Evolutionary conservation across 1,284 basidiomycete genomes (phyloP).

Genomic region (Papiliotrema terrestris): DNA sequence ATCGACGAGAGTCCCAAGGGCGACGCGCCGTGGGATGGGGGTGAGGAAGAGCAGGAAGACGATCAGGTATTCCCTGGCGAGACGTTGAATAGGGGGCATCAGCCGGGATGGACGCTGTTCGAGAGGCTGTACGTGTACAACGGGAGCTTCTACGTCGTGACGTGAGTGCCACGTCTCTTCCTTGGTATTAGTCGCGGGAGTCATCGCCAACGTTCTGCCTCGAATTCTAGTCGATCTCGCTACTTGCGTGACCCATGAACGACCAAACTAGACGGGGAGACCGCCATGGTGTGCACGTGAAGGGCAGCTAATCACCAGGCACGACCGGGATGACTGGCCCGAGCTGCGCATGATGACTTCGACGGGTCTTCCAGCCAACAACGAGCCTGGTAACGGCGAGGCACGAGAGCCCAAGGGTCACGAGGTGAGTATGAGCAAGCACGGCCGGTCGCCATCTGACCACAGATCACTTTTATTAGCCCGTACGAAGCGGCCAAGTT

Average conservation of each 20-base stretch:
- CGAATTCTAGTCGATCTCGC: no score
- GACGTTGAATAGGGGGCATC: conserved; percentile 31
- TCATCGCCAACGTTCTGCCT: no score
- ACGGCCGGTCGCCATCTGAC: not conserved
- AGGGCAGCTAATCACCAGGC: conserved; percentile 14
- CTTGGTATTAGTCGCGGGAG: no score
- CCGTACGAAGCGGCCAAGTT: conserved; percentile 59
- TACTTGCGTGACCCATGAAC: not conserved
- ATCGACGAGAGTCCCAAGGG: not conserved
- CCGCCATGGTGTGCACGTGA: not conserved
- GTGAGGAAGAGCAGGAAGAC: conserved; percentile 22
- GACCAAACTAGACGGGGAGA: not conserved
- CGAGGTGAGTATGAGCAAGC: conserved; percentile 53
- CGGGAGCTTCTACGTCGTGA: conserved; percentile 65
- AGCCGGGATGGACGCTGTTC: conserved; percentile 46
- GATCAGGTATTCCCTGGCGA: conserved; percentile 26
- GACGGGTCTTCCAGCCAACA: conserved; percentile 59
- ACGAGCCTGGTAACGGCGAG: conserved; percentile 62
- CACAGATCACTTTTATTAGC: conserved; percentile 53
- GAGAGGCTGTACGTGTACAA: conserved; percentile 64
- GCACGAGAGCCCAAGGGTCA: conserved; percentile 62
- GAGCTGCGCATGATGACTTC: conserved; percentile 65
- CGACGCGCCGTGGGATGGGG: conserved; percentile 5
- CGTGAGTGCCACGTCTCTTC: conserved; percentile 37
- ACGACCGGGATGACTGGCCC: conserved; percentile 53